Conservation (phyloP, 1,139 yeast species). For the Yamadazyma membranifaciens region DNA sequence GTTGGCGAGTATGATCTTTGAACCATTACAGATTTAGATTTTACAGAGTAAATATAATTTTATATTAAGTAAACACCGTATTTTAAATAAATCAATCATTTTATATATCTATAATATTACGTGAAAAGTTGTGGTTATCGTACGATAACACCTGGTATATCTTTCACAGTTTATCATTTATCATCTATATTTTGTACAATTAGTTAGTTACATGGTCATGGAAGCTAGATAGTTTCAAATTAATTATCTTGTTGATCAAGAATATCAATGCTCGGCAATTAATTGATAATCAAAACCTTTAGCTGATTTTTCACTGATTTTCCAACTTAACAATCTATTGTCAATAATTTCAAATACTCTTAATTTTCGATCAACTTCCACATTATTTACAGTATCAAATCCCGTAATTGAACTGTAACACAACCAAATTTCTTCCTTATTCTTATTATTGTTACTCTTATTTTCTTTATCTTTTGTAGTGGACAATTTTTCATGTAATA, state of each 20-base stretch:
- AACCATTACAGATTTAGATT: too few species aligned
- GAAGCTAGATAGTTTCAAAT: too few species aligned
- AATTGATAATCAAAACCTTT: conserved; percentile 34
- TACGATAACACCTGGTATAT: too few species aligned
- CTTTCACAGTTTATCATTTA: too few species aligned
- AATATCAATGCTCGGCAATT: conserved; percentile 2
- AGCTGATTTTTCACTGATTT: conserved; percentile 28
- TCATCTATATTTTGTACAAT: too few species aligned
- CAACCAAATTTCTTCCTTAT: conserved; percentile 28
- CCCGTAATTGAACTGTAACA: conserved; percentile 44
- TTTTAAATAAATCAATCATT: neutral
- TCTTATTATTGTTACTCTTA: neutral
- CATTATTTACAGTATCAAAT: conserved; percentile 32
- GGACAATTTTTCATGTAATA: conserved; percentile 20
- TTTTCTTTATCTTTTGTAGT: conserved; percentile 8
- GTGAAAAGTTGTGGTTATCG: too few species aligned
- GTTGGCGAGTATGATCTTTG: neutral
- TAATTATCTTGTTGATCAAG: too few species aligned
- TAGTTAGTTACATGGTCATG: too few species aligned
- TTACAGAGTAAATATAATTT: neutral
- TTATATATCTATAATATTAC: too few species aligned
- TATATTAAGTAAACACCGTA: conserved; percentile 3
- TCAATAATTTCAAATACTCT: conserved; percentile 34
- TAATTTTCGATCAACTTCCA: conserved; percentile 28
- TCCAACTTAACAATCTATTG: conserved; percentile 37